Conservation (phyloP, 2,329 filamentous ascomycete species). For the Fusarium brachygibbosum region DNA sequence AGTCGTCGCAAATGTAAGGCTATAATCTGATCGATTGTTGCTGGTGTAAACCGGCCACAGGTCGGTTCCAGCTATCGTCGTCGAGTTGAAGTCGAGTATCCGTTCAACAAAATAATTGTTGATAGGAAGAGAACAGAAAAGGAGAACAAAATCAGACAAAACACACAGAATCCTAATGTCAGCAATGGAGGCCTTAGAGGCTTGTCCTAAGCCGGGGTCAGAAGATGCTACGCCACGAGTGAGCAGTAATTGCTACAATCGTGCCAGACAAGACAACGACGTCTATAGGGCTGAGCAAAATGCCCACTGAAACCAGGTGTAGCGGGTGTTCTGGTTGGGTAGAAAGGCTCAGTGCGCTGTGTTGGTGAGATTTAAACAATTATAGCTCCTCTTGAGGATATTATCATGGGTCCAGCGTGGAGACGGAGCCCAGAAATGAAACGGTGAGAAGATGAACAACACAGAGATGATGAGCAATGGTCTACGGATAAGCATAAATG, state of each 20-base stretch:
- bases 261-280: slow-evolving; percentile 28
- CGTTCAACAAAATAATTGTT: slow-evolving; percentile 7
- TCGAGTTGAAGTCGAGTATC: slow-evolving; percentile 1
- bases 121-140: slow-evolving; percentile 23
- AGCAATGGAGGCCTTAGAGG: slow-evolving; percentile 49
- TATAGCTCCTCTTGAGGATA: slow-evolving; percentile 35
- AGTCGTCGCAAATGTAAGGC: slow-evolving; percentile 19
- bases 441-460: slow-evolving; percentile 28
- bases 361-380: slow-evolving; percentile 31
- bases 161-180: slow-evolving; percentile 37
- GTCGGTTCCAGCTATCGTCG: slow-evolving; percentile 23
- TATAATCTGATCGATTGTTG: slow-evolving; percentile 6
- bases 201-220: slow-evolving; percentile 38
- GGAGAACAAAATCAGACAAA: slow-evolving; percentile 27
- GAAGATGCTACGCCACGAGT: slow-evolving; percentile 47
- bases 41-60: slow-evolving; percentile 7
- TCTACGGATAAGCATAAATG: slow-evolving; percentile 29
- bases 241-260: slow-evolving; percentile 42
- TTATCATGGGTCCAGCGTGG: slow-evolving; percentile 36
- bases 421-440: slow-evolving; percentile 23
- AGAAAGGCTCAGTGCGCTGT: slow-evolving; percentile 22
- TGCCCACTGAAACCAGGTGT: slow-evolving; percentile 38
- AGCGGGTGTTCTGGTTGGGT: slow-evolving; percentile 35
- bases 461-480: slow-evolving; percentile 10
- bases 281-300: slow-evolving; percentile 47